Conservation (phyloP, 768 basidiomycete genomes). For the Rhodotorula kratochvilovae region DNA sequence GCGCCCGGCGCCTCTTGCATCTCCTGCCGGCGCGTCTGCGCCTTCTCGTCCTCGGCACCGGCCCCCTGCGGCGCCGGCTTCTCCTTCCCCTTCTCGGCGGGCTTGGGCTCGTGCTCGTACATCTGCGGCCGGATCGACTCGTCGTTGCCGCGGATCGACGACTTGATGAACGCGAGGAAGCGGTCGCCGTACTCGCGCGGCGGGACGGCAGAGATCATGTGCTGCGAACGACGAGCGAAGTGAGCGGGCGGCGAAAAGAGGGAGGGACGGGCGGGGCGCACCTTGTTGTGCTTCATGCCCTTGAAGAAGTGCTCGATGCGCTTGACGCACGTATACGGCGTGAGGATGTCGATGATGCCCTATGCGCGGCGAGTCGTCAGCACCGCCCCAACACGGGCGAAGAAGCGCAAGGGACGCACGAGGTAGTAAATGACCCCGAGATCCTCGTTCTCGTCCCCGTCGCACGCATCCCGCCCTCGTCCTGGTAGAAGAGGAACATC, state of each 20-base stretch:
- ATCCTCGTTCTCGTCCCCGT: slow-evolving; percentile 76
- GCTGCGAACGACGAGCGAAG: slow-evolving; percentile 52
- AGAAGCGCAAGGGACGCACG: slow-evolving; percentile 7
- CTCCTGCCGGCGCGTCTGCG: neutral
- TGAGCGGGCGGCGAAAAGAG: no score
- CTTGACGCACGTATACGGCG: slow-evolving; percentile 75
- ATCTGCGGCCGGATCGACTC: slow-evolving; percentile 53
- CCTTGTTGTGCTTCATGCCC: slow-evolving; percentile 76
- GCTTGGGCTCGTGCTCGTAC: slow-evolving; percentile 7
- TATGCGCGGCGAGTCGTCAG: neutral
- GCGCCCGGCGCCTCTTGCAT: neutral
- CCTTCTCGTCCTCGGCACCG: neutral
- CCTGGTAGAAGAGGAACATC: slow-evolving; percentile 89
- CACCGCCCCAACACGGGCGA: no score
- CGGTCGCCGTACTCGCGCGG: slow-evolving; percentile 81
- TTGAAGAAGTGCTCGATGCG: slow-evolving; percentile 87
- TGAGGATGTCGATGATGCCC: slow-evolving; percentile 94
- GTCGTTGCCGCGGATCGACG: slow-evolving; percentile 74
- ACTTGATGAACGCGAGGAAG: slow-evolving; percentile 74
- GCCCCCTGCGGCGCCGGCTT: neutral
- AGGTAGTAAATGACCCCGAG: slow-evolving; percentile 55
- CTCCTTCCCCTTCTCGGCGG: neutral
- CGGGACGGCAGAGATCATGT: slow-evolving; percentile 89
- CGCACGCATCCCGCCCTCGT: slow-evolving; percentile 86
- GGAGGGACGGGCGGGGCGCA: slow-evolving; percentile 51